phyloP scores from a whole-genome alignment of 345 rosid genomes.

The Linum lewisii region DNA sequence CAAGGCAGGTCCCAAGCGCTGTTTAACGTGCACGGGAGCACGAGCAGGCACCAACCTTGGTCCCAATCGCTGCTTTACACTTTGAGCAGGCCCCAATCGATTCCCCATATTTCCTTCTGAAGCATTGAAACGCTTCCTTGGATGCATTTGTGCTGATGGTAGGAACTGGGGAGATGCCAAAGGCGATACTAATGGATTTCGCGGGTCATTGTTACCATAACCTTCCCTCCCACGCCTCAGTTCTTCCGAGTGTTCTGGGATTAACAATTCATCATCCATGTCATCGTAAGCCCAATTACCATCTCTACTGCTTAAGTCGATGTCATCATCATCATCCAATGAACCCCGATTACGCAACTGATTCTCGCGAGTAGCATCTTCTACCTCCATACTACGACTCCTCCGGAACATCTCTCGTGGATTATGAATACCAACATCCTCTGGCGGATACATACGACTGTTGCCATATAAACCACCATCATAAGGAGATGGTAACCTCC shows the following conservation, averaged over 20 bases:
- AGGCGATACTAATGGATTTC: slow-evolving; percentile 2
- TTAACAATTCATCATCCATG: background rate
- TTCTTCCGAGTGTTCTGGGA: background rate
- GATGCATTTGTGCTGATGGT: slow-evolving; percentile 9
- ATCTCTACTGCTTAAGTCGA: slow-evolving; percentile 10
- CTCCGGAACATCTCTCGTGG: slow-evolving; percentile 5
- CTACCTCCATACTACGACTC: slow-evolving; percentile 14
- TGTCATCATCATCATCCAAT: slow-evolving; percentile 7
- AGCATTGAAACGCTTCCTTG: slow-evolving; percentile 8
- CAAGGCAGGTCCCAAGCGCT: slow-evolving; percentile 12
- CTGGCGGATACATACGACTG: slow-evolving; percentile 4
- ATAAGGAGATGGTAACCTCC: slow-evolving; percentile 1
- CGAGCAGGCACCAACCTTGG: background rate
- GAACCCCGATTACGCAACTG: slow-evolving; percentile 6
- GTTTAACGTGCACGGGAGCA: slow-evolving; percentile 1
- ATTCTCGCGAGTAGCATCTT: slow-evolving; percentile 6
- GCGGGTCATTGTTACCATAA: slow-evolving; percentile 2
- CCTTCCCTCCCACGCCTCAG: background rate
- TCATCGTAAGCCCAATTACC: slow-evolving; percentile 14
- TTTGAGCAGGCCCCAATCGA: slow-evolving; percentile 14
- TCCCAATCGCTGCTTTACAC: slow-evolving; percentile 20
- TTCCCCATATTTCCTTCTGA: slow-evolving; percentile 13
- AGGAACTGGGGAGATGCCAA: background rate
- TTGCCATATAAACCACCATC: slow-evolving; percentile 13
- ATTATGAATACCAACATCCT: slow-evolving; percentile 9